Evolutionary conservation across 2,329 filamentous ascomycete genomes (phyloP), one percentile per base, ranked within the genome.

Genomic region (Lojkania enalia): DNA sequence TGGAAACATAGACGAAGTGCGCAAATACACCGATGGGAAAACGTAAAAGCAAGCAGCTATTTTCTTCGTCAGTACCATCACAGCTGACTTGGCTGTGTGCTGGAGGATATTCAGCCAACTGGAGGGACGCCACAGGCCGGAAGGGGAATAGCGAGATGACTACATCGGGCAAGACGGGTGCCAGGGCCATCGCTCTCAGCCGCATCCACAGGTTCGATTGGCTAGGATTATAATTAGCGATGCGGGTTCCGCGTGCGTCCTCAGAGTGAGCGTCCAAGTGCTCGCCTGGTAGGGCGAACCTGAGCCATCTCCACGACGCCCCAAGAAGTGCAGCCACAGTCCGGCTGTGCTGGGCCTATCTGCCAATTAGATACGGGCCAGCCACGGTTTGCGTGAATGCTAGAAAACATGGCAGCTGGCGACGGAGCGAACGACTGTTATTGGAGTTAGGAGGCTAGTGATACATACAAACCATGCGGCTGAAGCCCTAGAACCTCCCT

Each of bases 401-500:
- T 38, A 42, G 46, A 47, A 43, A 41, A 30, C 49, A 51, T 49
- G 52, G 58, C 65, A 68, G 66, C 64, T 70, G 66, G 58, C 48
- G 37, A 49, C 48, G 44, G 52, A 51, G 51, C 44, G 46, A 60
- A 52, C 51, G 46, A 63, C 52, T 63, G 61, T 60, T 57, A 66
- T 66, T 60, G 42, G 53, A 29, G 50, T 48, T 44, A 31, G 39
- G 52, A 55, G 56, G 54, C 61, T 63, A 58, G 46, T 48, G 53
- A 52, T 52, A 65, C 55, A 55, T 63, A 62, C 60, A 59, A 52
- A 58, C 61, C 59, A 56, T 57, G 54, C 55, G 58, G 66, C 67
- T 70, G 67, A 68, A 50, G 38, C 16, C 35, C 42, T 43, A 42
- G 35, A 21, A 21, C 12, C 47, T 39, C 53, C 6, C 30, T 33